Evolutionary conservation across 805 yeast genomes (phyloP), one percentile per base, ranked within the genome.

Genomic region (Schwanniomyces sp.): DNA sequence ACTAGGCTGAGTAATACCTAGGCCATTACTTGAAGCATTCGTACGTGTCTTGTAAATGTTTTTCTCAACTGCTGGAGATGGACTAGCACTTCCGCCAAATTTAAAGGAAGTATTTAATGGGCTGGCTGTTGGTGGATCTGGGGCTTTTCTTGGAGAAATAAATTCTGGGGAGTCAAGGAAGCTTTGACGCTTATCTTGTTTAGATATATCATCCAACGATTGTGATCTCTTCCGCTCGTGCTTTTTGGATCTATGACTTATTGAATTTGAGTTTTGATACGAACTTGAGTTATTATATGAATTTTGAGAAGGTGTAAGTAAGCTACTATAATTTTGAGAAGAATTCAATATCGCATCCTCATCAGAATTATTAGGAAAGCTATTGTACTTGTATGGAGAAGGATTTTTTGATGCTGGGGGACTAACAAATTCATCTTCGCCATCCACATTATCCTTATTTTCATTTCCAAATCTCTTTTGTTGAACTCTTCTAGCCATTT

Each of bases 141-240:
- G 91, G 0, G 90, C 88, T 56, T 73, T 82, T 64, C 90, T 74
- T n/a, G 90, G 89, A 0, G 90, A 84, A 16, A 75, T 64, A 58
- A 84, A 85, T 40, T 40, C 64, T 37, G 52, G 62, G 47, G 61
- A 41, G 12, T 14, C 37, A 16, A 16, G n/a, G 14, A 34, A 44
- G 16, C 24, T 39, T 37, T 37, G 37, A 8, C 24, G 28, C 29
- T 28, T 43, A 18, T 43, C 42, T 39, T 21, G 21, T 21, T 26
- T 41, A 26, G 52, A 32, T 8, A 73, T 46, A 46, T 78, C 75
- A 49, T 80, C 84, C 64, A 78, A 48, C 0, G 83, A 78, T 54
- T 75, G 81, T 1, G 83, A 78, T 49, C 76, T 68, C 49, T 74
- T 77, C 57, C 84, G 65, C 34, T 66, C 66, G 55, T 79, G 82